Conservation (phyloP, 2,329 filamentous ascomycete species). For the Botrytis hyacinthi region DNA sequence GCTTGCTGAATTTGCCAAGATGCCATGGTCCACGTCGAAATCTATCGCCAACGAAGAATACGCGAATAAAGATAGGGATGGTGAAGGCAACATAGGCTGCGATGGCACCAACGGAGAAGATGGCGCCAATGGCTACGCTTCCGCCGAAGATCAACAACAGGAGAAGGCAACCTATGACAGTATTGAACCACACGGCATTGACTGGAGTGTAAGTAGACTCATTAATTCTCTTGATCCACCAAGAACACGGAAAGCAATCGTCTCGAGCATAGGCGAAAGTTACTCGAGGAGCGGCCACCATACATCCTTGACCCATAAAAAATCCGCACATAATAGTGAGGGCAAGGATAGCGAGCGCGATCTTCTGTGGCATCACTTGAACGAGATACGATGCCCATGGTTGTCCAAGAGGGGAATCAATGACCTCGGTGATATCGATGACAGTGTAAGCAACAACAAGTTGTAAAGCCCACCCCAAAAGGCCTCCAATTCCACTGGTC, state of each 20-base stretch:
- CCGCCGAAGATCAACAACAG: slow-evolving; percentile 64
- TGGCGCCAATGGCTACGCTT: slow-evolving; percentile 56
- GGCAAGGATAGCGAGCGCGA: slow-evolving; percentile 56
- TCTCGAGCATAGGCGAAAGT: slow-evolving; percentile 70
- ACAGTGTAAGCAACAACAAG: slow-evolving; percentile 69
- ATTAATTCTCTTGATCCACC: slow-evolving; percentile 59
- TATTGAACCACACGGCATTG: slow-evolving; percentile 66
- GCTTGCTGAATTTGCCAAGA: slow-evolving; percentile 56
- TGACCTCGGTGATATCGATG: slow-evolving; percentile 54
- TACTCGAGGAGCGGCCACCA: slow-evolving; percentile 62
- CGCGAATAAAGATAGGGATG: slow-evolving; percentile 53
- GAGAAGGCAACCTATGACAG: slow-evolving; percentile 53
- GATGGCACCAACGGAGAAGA: slow-evolving; percentile 67
- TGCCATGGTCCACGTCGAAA: slow-evolving; percentile 67
- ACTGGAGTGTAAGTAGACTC: slow-evolving; percentile 58
- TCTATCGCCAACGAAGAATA: slow-evolving; percentile 58
- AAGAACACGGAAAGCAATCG: slow-evolving; percentile 61
- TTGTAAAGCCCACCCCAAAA: slow-evolving; percentile 72
- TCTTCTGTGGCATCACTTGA: slow-evolving; percentile 59
- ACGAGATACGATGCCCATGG: slow-evolving; percentile 68
- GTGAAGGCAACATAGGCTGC: slow-evolving; percentile 60
- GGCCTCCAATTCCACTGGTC: slow-evolving; percentile 63
- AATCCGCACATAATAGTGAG: slow-evolving; percentile 66
- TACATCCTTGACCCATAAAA: slow-evolving; percentile 68
- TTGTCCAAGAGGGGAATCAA: slow-evolving; percentile 62